Evolutionary conservation across 345 rosid species (phyloP), one percentile per base, ranked within the genome.

Genomic region (Viola odorata): DNA sequence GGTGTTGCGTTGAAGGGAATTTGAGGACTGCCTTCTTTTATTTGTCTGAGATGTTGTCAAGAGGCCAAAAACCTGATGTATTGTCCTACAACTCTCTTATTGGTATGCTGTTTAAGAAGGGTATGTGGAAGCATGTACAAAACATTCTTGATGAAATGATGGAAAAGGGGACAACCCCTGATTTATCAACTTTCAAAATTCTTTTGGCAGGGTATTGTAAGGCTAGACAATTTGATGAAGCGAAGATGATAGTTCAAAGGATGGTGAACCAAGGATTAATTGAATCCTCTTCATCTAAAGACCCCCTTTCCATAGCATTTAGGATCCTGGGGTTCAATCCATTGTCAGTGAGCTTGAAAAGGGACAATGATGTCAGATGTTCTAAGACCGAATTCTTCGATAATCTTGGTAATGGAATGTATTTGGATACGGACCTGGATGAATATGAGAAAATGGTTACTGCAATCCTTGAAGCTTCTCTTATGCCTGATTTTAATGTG

Each of bases 391-490:
- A 91, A 68, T 91, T 85, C 80, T 83, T 61, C 42, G 96, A 91
- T 79, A 78, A 64, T 53, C 84, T 88, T 54, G 96, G 96, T 40
- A 91, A 91, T 77, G 95, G 91, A 53, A 82, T 91, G 4, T 91
- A 83, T 78, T 68, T 88, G 77, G 96, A 86, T 41, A 74, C 88
- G 5, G 77, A 88, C 54, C 23, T 79, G 51, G 84, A 82, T 50
- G 84, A 82, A 63, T 91, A 77, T 49, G 91, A 83, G 61, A 57
- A 70, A 73, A 82, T 45, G 52, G 36, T 88, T 48, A 70, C 63
- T 50, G 44, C 40, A 58, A 55, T 86, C 42, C 86, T 91, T 38
- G 70, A 80, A 54, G 75, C 74, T 52, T 83, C 83, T 3, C 37
- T 75, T 41, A 44, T 73, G 15, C 91, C 89, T 12, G 78, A 84